A percentile compares a stretch with the other conserved stretches of the same genome.
Evolutionary conservation across 768 basidiomycete genomes (phyloP).

Genomic region (Serendipita sp.): DNA sequence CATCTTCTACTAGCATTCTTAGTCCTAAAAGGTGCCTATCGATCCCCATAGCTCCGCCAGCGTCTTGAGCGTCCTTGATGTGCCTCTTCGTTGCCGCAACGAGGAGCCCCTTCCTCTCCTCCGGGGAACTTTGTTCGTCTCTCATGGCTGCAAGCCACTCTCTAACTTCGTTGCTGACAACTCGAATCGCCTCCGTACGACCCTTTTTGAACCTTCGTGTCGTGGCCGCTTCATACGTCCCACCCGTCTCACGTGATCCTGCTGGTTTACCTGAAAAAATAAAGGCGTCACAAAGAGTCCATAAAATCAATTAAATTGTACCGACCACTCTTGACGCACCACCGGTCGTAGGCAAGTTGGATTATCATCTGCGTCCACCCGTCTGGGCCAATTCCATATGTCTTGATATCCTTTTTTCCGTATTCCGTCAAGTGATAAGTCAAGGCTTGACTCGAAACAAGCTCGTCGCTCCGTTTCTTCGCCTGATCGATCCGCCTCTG

Average conservation of each 20-base stretch:
- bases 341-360: constrained; percentile 71
- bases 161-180: constrained; percentile 62
- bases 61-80: constrained; percentile 44
- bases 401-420: constrained; percentile 76
- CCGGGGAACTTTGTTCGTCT: constrained; percentile 25
- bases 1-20: background rate
- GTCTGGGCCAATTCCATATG: constrained; percentile 80
- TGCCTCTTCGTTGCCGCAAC: constrained; percentile 49
- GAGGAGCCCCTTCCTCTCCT: constrained; percentile 39
- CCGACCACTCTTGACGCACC: background rate
- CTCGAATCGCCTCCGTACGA: constrained; percentile 85
- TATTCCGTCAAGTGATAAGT: constrained; percentile 52
- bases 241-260: constrained; percentile 34
- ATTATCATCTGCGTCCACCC: constrained; percentile 89
- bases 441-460: constrained; percentile 49
- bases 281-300: background rate
- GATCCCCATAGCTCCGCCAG: constrained; percentile 55
- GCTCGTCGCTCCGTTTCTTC: constrained; percentile 35
- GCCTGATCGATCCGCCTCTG: constrained; percentile 40
- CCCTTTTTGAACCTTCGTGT: constrained; percentile 82
- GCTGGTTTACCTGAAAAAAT: background rate
- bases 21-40: constrained; percentile 79
- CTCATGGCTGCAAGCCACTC: constrained; percentile 68
- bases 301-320: no score
- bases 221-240: constrained; percentile 88